Evolutionary conservation across 768 basidiomycete species (phyloP), one percentile per base, ranked within the genome.

Genomic region (Xerocomellus intermedius): DNA sequence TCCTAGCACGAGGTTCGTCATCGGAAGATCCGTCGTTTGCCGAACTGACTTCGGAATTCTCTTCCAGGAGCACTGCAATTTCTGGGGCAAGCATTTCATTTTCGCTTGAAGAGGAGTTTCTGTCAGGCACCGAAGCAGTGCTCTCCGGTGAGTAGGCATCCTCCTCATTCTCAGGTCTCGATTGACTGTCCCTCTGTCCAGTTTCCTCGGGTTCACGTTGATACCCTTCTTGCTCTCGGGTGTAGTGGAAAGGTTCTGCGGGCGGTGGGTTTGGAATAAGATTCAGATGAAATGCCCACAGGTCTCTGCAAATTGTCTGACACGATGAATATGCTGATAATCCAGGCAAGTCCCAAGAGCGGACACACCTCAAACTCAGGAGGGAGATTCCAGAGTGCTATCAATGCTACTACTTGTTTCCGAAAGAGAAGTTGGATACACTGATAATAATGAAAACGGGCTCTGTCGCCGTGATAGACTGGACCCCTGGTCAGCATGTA

Each of bases 391-490:
- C 92, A 94, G 10, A 83, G 60, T 13, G 65, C 64, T 5, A 67
- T 78, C 54, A 94, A 69, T n/a, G 79, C 78, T 7, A 73, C 75
- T 13, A 94, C 73, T 69, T 97, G 94, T 62, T 85, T 82, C 32
- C 94, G 79, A 12, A 96, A 74, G 50, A 97, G 74, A 1, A 92
- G 73, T 69, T 97, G 95, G 35, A 91, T 76, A 63, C 89, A 90
- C 59, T 94, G 87, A 57, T 91, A 89, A 62, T 91, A 91, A 54
- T 88, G 84, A 66, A 81, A 93, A 37, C 85, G 80, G 14, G 85
- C 91, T 54, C 87, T 80, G 16, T 83, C 79, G 8, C 93, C 94
- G 61, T 93, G 87, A 64, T 93, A 95, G 42, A 92, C 94, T 97
- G 64, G 8, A 49, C 14, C 4, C 14, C 37, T 50, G n/a, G 38